These are phyloP conservation scores for Neofusicoccum cordaticola DNA, from an alignment of 2,329 filamentous ascomycete genomes.

Conservation along the genomic window DNA sequence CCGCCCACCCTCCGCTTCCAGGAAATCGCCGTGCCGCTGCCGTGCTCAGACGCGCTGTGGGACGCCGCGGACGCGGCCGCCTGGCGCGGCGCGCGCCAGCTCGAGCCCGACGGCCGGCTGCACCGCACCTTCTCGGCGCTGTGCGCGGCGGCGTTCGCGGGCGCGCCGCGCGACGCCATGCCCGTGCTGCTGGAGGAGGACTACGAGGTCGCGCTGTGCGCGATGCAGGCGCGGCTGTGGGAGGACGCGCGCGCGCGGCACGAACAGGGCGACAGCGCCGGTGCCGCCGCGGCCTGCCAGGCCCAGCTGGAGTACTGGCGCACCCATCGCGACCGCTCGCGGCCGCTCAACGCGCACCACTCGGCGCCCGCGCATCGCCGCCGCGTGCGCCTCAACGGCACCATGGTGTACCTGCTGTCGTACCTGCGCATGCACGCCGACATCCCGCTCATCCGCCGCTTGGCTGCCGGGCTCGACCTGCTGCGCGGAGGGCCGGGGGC, in stretches of 20 bases:
- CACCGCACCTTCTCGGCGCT: neutral
- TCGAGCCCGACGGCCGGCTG: neutral
- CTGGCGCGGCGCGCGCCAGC: neutral
- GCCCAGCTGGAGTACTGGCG: neutral
- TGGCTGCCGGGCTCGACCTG: neutral
- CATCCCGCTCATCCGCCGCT: neutral
- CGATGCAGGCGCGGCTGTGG: neutral
- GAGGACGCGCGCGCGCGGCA: neutral
- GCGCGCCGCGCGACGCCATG: neutral
- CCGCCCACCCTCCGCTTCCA: conserved; percentile 30
- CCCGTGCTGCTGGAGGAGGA: neutral
- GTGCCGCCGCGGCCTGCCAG: neutral
- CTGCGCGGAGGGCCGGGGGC: neutral
- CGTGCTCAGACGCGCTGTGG: conserved; percentile 37
- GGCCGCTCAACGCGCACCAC: neutral
- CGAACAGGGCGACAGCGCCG: neutral
- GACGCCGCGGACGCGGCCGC: neutral
- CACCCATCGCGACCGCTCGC: neutral
- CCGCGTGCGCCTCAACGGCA: neutral
- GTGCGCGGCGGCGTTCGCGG: neutral
- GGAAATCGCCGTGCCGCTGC: conserved; percentile 50
- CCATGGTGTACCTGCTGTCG: neutral
- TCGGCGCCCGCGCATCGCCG: neutral
- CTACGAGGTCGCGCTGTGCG: neutral
- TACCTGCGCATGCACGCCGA: neutral